Base-by-base conservation (phyloP, 1,284 basidiomycete genomes). In the Heimioporus retisporus region DNA sequence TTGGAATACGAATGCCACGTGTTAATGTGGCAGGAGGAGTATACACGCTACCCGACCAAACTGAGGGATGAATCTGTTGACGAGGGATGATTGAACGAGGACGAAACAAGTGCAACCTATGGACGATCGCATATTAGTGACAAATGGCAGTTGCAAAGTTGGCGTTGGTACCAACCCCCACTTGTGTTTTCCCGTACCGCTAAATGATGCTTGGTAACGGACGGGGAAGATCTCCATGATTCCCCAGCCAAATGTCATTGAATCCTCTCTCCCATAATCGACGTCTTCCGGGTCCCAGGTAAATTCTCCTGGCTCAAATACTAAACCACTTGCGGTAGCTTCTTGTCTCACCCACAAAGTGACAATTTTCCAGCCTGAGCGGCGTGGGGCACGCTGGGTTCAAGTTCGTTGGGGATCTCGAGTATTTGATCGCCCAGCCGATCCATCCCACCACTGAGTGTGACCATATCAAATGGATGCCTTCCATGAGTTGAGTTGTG, bases 191-290 rank as follows among this genome's bases (percentile, higher is more conserved):
- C 63, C 65, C 18, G 51, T 58, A n/a, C 64, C 60, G 48, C 58
- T 63, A 44, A 64, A 65, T 11, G 69, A 75, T 10, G 62, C 58
- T 46, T 71, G 70, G 21, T 68, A 71, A 44, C 46, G 68, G 18
- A 76, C 46, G 4, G 76, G 75, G 1, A 72, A 7, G 25, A 50
- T 6, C 59, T 77, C 75, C 0, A 73, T 1, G 1, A 68, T 3
- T 59, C 46, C 55, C 68, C 68, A 77, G 4, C 0, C 0, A 11
- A 2, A 2, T 1, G 14, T 35, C 68, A 71, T 61, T 2, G 68
- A 19, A 23, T 72, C 25, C 6, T 4, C 23, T 14, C 21, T 65
- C 6, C 65, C 70, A 16, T 54, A 6, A 50, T 68, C 62, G 6
- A 71, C 16, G 23, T 72, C 65, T 3, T 68, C 54, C 5, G 65